A percentile compares a stretch with the other conserved stretches of the same genome.
These are phyloP conservation scores for Corylus americana DNA, from an alignment of 306 rosid genomes.

Conservation along the genomic window DNA sequence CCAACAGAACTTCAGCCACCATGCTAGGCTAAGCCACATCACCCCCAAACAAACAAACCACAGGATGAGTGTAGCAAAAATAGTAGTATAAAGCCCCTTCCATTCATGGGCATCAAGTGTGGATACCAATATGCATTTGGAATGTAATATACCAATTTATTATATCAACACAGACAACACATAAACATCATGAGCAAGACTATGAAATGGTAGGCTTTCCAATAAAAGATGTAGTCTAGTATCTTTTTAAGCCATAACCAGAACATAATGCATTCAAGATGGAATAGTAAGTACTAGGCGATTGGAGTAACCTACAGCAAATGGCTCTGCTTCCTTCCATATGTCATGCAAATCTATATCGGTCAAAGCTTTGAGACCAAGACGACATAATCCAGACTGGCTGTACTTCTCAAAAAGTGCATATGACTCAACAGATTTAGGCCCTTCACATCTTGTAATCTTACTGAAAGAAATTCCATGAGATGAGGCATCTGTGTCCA, in stretches of 20 bases:
- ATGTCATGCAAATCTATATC: constrained; percentile 47
- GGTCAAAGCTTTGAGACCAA: constrained; percentile 52
- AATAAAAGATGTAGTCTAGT: neutral
- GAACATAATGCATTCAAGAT: neutral
- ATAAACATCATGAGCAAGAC: neutral
- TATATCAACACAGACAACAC: no score
- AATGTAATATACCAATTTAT: neutral
- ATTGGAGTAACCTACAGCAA: constrained; percentile 48
- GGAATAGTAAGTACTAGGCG: constrained; percentile 14
- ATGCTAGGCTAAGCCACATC: neutral
- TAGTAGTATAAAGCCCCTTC: neutral
- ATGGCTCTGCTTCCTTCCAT: constrained; percentile 78
- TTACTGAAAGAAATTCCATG: constrained; percentile 26
- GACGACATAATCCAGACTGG: constrained; percentile 66
- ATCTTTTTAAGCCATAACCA: neutral
- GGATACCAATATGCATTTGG: neutral
- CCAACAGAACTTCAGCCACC: neutral
- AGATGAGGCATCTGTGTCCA: constrained; percentile 30
- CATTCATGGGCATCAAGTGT: neutral
- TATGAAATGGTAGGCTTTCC: neutral
- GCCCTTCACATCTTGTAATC: constrained; percentile 37
- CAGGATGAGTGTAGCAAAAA: neutral
- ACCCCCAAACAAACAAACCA: neutral
- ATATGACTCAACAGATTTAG: constrained; percentile 35
- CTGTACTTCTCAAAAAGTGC: constrained; percentile 60